Conservation (phyloP, 768 basidiomycete genomes). For the Amylocystis lapponica region DNA sequence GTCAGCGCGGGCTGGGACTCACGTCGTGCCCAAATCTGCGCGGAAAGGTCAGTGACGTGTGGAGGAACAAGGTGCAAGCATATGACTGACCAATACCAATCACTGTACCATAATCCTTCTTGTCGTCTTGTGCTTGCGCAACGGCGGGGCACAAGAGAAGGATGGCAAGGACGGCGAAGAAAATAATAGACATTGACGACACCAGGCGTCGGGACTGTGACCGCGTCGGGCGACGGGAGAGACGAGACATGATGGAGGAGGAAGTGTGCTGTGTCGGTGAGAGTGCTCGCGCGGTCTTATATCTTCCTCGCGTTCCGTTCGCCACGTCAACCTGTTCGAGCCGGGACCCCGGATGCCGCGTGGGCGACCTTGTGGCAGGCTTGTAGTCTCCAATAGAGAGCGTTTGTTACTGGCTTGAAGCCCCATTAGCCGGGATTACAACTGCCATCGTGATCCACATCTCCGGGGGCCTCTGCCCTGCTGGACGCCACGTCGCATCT, state of each 20-base stretch:
- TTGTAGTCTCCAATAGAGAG: no score
- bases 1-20: neutral
- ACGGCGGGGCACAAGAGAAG: slow-evolving; percentile 63
- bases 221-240: slow-evolving; percentile 44
- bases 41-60: slow-evolving; percentile 9
- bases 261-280: slow-evolving; percentile 7
- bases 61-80: slow-evolving; percentile 6
- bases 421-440: no score
- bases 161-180: slow-evolving; percentile 53
- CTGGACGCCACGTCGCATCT: no score
- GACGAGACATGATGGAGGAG: slow-evolving; percentile 20
- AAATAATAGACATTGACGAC: slow-evolving; percentile 54
- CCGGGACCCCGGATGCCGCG: slow-evolving; percentile 14
- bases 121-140: slow-evolving; percentile 52
- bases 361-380: no score
- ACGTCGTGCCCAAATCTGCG: slow-evolving; percentile 89
- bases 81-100: slow-evolving; percentile 79
- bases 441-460: no score
- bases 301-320: slow-evolving; percentile 5
- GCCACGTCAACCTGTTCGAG: slow-evolving; percentile 19
- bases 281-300: slow-evolving; percentile 11
- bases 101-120: slow-evolving; percentile 82
- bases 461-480: no score
- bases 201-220: slow-evolving; percentile 46
- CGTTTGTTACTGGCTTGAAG: no score